phyloP scores from a whole-genome alignment of 345 rosid genomes.

The Ricinus communis region DNA sequence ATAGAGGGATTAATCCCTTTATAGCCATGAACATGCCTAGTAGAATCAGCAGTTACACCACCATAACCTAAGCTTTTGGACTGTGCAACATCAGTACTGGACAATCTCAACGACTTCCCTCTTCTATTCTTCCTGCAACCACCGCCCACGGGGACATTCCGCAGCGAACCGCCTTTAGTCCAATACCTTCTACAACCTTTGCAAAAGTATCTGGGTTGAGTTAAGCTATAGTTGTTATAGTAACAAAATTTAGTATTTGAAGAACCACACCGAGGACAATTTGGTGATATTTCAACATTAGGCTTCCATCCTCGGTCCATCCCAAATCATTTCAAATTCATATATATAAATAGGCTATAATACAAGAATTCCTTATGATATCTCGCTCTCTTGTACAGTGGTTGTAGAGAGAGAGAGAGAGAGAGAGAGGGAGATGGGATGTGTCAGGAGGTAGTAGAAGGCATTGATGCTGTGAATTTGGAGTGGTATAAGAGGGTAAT shows the following conservation, averaged over 20 bases:
- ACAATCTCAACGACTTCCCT: constrained; percentile 38
- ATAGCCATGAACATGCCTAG: constrained; percentile 1
- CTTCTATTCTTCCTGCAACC: constrained; percentile 60
- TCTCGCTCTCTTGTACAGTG: too few relatives aligned
- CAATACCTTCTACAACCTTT: constrained; percentile 66
- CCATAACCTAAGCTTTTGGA: constrained; percentile 14
- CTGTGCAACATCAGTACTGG: constrained; percentile 10
- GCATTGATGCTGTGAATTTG: too few relatives aligned
- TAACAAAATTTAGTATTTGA: constrained; percentile 64
- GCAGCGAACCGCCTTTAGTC: constrained; percentile 63
- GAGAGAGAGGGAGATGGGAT: not conserved
- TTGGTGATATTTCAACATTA: constrained; percentile 47
- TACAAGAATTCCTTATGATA: too few relatives aligned
- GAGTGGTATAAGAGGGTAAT: not conserved
- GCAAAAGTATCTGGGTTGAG: constrained; percentile 67
- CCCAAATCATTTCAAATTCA: constrained; percentile 14
- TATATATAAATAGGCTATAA: not conserved
- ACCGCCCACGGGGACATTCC: constrained; percentile 61
- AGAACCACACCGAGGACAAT: constrained; percentile 65
- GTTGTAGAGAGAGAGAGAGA: too few relatives aligned
- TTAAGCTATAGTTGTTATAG: constrained; percentile 69
- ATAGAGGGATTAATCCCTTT: constrained; percentile 17
- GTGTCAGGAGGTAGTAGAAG: too few relatives aligned
- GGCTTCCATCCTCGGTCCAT: constrained; percentile 60
- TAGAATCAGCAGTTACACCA: not conserved